Evolutionary conservation across 345 rosid species (phyloP), one percentile per base, ranked within the genome.

Genomic region (Rhizophora mangle): DNA sequence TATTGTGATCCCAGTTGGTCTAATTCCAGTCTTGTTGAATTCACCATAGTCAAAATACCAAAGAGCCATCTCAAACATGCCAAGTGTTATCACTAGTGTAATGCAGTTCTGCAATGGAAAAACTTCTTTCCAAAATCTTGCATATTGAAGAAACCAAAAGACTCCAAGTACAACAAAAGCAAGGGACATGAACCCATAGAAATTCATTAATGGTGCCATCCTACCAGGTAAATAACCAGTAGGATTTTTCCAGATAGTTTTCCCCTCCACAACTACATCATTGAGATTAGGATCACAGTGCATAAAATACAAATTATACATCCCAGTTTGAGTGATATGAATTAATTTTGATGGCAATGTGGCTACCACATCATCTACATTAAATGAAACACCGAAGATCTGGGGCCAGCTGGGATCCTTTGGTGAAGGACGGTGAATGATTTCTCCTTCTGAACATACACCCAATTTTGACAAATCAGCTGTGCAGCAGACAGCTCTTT

Each of bases 61-160:
- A 52, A 92, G 80, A n/a, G 98, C 85, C 98, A 92, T 90, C 86
- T 96, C 99, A 67, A 88, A 79, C 99, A 96, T 92, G 58, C 97
- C 98, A 1, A 92, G 66, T 0, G 97, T 90, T 55, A 92, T 92
- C 78, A 96, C 94, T 47, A 92, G 46, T 20, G 97, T 96, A 30
- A 96, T 82, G 69, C 93, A 92, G 74, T 96, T 96, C 71, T 92
- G 94, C 73, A 96, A 72, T 0, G 97, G 91, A 74, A 96, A 84
- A 66, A 96, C 89, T 84, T 89, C 98, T 79, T 74, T 87, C 99
- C 98, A 96, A 75, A 84, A 92, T 68, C 96, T 85, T 6, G 93
- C 97, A 68, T 90, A 96, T 74, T 92, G 96, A 0, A 89, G 90
- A 89, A 96, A 92, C 99, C 99, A 96, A 74, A 86, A 86, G 67